Conservation (phyloP, 768 basidiomycete genomes). For the Pulveroboletus sp. region DNA sequence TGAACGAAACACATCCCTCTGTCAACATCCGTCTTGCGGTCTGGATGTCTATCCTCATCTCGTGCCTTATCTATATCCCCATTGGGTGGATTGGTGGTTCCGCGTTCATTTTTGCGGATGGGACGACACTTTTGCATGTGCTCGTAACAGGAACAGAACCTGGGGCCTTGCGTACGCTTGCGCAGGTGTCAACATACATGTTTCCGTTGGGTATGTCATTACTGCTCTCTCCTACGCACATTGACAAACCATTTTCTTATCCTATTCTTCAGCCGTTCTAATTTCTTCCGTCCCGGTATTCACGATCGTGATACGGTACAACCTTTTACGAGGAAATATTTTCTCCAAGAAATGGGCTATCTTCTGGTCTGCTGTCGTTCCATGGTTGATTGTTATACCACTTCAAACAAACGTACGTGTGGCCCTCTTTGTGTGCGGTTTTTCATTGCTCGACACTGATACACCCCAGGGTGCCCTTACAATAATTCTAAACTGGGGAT, state of each 20-base stretch:
- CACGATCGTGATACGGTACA: slow-evolving; percentile 23
- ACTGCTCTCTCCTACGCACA: no score
- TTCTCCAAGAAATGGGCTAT: slow-evolving; percentile 21
- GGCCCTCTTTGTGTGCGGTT: neutral
- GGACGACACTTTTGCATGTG: slow-evolving; percentile 16
- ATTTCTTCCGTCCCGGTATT: slow-evolving; percentile 25
- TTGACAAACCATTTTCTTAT: neutral
- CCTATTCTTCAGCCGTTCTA: slow-evolving; percentile 16
- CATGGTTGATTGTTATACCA: slow-evolving; percentile 23
- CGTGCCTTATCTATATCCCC: slow-evolving; percentile 23
- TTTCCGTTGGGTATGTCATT: slow-evolving; percentile 21
- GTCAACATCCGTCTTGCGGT: slow-evolving; percentile 22
- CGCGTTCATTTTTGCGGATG: slow-evolving; percentile 5
- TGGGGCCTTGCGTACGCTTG: slow-evolving; percentile 3
- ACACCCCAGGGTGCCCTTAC: slow-evolving; percentile 11
- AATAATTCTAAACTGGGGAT: slow-evolving; percentile 23
- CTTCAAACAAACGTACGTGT: slow-evolving; percentile 23
- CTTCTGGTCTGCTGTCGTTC: slow-evolving; percentile 24
- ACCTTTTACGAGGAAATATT: slow-evolving; percentile 24
- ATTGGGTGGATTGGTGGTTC: slow-evolving; percentile 23
- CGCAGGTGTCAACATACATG: slow-evolving; percentile 16
- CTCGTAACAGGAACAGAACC: slow-evolving; percentile 6
- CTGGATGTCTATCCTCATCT: slow-evolving; percentile 21
- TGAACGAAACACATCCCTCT: slow-evolving; percentile 22
- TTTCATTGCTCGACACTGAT: neutral